These are phyloP conservation scores for Cydonia oblonga DNA, from an alignment of 331 rosid species.

Conservation along the genomic window DNA sequence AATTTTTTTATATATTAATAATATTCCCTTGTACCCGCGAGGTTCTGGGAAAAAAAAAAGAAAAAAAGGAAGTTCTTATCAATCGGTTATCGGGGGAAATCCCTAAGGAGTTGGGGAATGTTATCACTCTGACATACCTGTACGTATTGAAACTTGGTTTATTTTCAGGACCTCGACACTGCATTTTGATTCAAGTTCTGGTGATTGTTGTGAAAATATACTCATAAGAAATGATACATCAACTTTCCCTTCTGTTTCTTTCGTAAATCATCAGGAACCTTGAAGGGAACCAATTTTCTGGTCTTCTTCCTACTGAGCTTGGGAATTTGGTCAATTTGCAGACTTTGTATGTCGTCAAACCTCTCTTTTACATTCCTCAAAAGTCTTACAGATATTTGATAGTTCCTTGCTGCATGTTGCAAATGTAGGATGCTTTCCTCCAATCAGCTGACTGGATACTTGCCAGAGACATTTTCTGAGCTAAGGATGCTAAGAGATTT, in stretches of 20 bases:
- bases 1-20: no score
- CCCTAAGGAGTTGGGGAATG: constrained; percentile 55
- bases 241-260: background rate
- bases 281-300: constrained; percentile 21
- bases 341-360: constrained; percentile 37
- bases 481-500: constrained; percentile 40
- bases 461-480: constrained; percentile 45
- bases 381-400: background rate
- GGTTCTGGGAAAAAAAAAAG: no score
- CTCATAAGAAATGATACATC: background rate
- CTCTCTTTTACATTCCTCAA: constrained; percentile 5
- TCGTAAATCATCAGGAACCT: constrained; percentile 9
- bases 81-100: constrained; percentile 69
- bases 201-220: no score
- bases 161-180: no score
- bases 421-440: constrained; percentile 56
- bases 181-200: no score
- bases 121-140: constrained; percentile 44
- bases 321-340: constrained; percentile 28
- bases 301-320: constrained; percentile 18
- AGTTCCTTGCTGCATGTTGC: constrained; percentile 7
- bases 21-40: no score
- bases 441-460: constrained; percentile 53
- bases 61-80: constrained; percentile 7
- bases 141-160: constrained; percentile 14